Percentiles rank a stretch among this genome's conserved stretches.
phyloP scores from a whole-genome alignment of 192 early-diverging fungal genomes.

The Backusella macrospora region DNA sequence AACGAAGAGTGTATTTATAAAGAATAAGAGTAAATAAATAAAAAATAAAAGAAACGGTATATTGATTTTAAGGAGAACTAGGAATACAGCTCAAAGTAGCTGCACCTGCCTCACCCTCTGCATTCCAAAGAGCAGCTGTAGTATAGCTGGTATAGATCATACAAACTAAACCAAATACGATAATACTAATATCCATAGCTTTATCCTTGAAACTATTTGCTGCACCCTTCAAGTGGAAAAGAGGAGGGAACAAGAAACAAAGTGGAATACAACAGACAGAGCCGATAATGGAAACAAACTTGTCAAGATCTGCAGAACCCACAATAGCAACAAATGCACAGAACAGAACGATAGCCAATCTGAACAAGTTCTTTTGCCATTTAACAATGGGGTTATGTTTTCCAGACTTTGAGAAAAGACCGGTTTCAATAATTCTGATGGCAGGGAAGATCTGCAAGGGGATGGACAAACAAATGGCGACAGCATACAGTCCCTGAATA shows the following conservation, averaged over 20 bases:
- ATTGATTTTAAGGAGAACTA: background rate
- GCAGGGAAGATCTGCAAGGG: slow-evolving; percentile 75
- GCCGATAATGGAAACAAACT: slow-evolving; percentile 70
- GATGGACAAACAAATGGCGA: slow-evolving; percentile 77
- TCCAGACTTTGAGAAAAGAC: slow-evolving; percentile 56
- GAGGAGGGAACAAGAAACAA: slow-evolving; percentile 74
- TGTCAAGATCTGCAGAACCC: slow-evolving; percentile 67
- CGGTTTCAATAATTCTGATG: slow-evolving; percentile 69
- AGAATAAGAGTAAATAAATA: background rate
- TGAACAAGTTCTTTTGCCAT: slow-evolving; percentile 75
- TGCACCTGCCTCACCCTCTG: slow-evolving; percentile 9
- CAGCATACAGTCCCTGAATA: slow-evolving; percentile 70
- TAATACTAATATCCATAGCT: slow-evolving; percentile 62
- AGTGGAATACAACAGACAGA: slow-evolving; percentile 67
- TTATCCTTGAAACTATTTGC: slow-evolving; percentile 51
- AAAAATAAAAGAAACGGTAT: slow-evolving; percentile 4
- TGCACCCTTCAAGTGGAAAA: slow-evolving; percentile 72
- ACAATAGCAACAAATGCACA: slow-evolving; percentile 62
- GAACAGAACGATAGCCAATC: slow-evolving; percentile 53
- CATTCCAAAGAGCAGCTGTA: slow-evolving; percentile 66
- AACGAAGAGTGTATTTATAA: too few relatives aligned
- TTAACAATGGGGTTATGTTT: slow-evolving; percentile 62
- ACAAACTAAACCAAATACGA: slow-evolving; percentile 68
- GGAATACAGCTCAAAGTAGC: slow-evolving; percentile 18
- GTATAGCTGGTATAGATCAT: slow-evolving; percentile 82